Evolutionary conservation across 2,329 filamentous ascomycete genomes (phyloP), one percentile per base, ranked within the genome.

Genomic region (Microsporum canis): DNA sequence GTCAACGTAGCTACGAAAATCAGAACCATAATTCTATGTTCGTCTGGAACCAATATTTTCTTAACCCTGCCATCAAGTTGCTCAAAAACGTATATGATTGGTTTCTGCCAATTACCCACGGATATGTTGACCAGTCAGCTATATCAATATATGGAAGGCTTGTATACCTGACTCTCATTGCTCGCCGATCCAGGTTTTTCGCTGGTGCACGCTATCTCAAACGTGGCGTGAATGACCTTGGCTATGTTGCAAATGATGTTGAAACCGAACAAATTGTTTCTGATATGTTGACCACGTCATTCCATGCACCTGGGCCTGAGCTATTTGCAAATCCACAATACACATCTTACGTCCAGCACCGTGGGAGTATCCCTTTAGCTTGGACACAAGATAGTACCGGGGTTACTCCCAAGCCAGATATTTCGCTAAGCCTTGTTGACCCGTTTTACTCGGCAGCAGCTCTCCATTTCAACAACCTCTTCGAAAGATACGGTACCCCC

Each of bases 251-350:
- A 59, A 99, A 99, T 70, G 95, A 99, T 73, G 94, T 99, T 29
- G 95, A 99, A 75, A 97, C 94, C 0, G 94, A 99, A 74, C 94
- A 99, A 72, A 96, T 99, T 63, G 91, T 99, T 3, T 94, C 91
- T 0, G 94, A 99, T 71, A 89, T 91, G 68, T 79, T 92, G 58
- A 96, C 91, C 0, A 99, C 94, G 0, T 96, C 94, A 0, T 96
- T 99, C 67, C 94, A 99, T 75, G 88, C 89, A 2, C 90, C 94
- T 3, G 92, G 91, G 0, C 89, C 88, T 2, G 84, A 84, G 57
- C 81, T 96, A 8, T 96, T 90, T 71, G 86, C 90, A 3, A 97
- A 88, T 69, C 90, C 92, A 0, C 88, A 89, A 33, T 96, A 92
- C 72, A 97, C 94, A 3, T 97, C 94, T 0, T 97, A 96, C 72